Base-by-base conservation (phyloP, 2,329 filamentous ascomycete genomes). In the Metarhizium brunneum region DNA sequence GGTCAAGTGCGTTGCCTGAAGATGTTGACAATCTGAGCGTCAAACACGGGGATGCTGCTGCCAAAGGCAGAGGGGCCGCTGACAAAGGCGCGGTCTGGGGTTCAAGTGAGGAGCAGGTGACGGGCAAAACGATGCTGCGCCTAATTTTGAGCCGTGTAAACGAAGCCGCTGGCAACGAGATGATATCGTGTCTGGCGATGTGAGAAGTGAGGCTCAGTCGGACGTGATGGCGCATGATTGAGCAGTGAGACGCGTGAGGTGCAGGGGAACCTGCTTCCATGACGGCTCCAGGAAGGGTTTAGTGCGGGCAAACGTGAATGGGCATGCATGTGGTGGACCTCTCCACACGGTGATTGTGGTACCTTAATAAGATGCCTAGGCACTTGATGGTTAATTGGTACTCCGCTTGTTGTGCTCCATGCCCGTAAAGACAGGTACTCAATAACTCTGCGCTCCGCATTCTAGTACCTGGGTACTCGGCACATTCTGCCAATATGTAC, bases 191-290 rank as follows among this genome's bases (percentile, higher is more conserved):
- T 48, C 45, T 48, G 32, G 42, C 20, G 30, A 30, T 38, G 54
- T 25, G 51, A 53, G 40, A 47, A 53, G 7, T 50, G 50, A 56
- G 54, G 50, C 54, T 56, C 45, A 45, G 30, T 18, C n/a, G 32
- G 32, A 48, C 49, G 45, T 55, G 53, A 50, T 50, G 50, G 53
- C 53, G 43, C 56, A 57, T 53, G 47, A 30, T 54, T 52, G 53
- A 38, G 20, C 54, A 57, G 57, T 57, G 58, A 63, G 66, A 68
- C 65, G 66, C 66, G 65, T 68, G 65, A 55, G 47, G 25, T 52
- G 53, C 53, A 57, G 56, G 53, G 42, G 52, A 14, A 49, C 4
- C n/a, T 49, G 56, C 25, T 61, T 64, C 65, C 64, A 65, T 66
- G 62, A 59, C 60, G 63, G 61, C 59, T 59, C 66, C 63, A 57